These are phyloP conservation scores for Protomyces inouyei DNA, from an alignment of 1,139 yeast genomes.

Conservation along the genomic window DNA sequence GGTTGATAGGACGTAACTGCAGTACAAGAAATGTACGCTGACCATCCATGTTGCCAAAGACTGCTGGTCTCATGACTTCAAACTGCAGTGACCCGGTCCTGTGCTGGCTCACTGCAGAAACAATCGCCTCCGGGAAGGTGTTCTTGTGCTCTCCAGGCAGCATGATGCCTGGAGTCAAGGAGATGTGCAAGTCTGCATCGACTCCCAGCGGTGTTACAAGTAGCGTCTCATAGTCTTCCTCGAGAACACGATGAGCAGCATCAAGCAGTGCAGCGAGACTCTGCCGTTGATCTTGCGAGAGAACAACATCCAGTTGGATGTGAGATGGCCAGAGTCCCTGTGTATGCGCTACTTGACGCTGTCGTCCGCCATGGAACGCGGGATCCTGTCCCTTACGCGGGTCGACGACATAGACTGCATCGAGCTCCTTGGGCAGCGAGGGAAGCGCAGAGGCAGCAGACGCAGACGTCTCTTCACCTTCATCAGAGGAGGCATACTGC, in stretches of 20 bases:
- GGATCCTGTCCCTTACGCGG: constrained; percentile 20
- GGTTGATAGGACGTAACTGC: neutral
- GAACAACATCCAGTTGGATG: constrained; percentile 5
- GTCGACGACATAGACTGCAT: neutral
- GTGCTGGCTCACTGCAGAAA: neutral
- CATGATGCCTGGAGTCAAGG: neutral
- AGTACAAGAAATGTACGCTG: neutral
- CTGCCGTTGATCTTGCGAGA: neutral
- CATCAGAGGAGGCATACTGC: neutral
- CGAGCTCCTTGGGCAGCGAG: neutral
- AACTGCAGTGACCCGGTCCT: neutral
- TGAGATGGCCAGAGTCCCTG: constrained; percentile 18
- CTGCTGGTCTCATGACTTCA: neutral
- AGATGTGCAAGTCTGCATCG: neutral
- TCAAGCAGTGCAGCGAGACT: neutral
- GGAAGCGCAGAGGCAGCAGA: neutral
- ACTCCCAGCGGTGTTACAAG: neutral
- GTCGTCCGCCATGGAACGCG: constrained; percentile 19
- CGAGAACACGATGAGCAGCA: neutral
- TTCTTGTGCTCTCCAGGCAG: neutral
- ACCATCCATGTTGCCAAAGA: neutral
- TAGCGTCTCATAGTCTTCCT: neutral
- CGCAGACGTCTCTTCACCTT: neutral
- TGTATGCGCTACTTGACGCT: neutral
- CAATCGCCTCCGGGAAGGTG: neutral